phyloP scores from a whole-genome alignment of 140 eudicot species.

The Anethum foeniculum region DNA sequence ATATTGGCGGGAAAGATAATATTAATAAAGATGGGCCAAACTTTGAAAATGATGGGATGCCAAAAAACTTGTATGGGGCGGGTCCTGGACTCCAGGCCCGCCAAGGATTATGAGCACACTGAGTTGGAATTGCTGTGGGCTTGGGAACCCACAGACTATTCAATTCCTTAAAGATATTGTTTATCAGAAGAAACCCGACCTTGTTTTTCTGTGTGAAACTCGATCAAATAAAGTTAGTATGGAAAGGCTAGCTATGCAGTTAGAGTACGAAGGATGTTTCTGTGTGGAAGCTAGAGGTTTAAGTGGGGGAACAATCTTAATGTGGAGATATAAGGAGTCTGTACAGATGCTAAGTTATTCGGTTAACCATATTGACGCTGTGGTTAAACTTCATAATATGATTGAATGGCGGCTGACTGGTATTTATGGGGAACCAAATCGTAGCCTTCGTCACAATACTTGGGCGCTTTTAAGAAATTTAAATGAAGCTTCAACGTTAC shows the following conservation, averaged over 20 bases:
- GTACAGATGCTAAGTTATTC: background rate
- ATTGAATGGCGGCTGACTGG: background rate
- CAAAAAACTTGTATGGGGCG: background rate
- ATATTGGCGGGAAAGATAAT: background rate
- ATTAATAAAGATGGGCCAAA: background rate
- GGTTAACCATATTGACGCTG: background rate
- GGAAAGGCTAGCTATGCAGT: background rate
- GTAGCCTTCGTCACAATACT: background rate
- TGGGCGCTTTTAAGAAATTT: background rate
- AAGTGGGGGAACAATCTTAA: background rate
- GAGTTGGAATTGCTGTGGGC: background rate
- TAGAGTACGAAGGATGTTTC: background rate
- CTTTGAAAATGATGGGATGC: background rate
- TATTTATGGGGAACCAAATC: background rate
- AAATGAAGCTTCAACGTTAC: background rate
- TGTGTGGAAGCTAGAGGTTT: background rate
- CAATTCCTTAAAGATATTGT: background rate
- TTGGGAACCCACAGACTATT: background rate
- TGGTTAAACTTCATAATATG: background rate
- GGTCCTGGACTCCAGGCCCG: background rate
- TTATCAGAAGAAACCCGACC: background rate
- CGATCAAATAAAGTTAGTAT: background rate
- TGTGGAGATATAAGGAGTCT: background rate
- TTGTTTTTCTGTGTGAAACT: background rate
- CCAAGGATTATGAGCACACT: background rate